Percentiles rank a stretch among this genome's conserved stretches.
Evolutionary conservation across 208 protist genomes (phyloP).

Genomic region (Acanthamoeba sp.): DNA sequence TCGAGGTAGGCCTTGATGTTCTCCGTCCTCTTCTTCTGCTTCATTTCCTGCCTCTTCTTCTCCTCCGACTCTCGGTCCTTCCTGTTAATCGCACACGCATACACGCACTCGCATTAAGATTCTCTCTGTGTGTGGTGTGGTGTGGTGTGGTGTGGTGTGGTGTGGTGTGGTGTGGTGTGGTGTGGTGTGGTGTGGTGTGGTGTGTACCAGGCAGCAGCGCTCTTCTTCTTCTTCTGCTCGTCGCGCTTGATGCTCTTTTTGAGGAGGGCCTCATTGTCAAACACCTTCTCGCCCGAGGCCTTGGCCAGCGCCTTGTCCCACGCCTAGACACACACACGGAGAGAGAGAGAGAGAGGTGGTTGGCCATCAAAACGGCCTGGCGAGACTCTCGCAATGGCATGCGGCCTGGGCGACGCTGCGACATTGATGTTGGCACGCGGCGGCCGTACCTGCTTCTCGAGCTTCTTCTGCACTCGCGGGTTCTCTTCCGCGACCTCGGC

Average conservation of each 20-base stretch:
- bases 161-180: too few relatives aligned
- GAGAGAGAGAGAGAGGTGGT: not conserved
- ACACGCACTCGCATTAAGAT: not conserved
- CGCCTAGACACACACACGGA: not conserved
- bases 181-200: too few relatives aligned
- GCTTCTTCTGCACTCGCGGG: not conserved
- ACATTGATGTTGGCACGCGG: not conserved
- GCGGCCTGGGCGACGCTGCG: not conserved
- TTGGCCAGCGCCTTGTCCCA: constrained; percentile 2
- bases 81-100: not conserved
- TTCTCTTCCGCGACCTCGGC: not conserved
- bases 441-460: constrained; percentile 37
- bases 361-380: too few relatives aligned
- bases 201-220: not conserved
- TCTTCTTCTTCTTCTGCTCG: constrained; percentile 51
- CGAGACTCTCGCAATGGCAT: too few relatives aligned
- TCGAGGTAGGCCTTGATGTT: constrained; percentile 59
- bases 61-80: constrained; percentile 20
- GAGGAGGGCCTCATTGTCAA: not conserved
- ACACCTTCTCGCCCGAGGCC: constrained; percentile 26
- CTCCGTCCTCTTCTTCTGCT: constrained; percentile 67
- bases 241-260: constrained; percentile 63
- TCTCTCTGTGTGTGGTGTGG: too few relatives aligned
- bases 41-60: constrained; percentile 51
- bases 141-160: not conserved